Evolutionary conservation across 306 rosid genomes (phyloP).

Genomic region (Sicyos edulis): DNA sequence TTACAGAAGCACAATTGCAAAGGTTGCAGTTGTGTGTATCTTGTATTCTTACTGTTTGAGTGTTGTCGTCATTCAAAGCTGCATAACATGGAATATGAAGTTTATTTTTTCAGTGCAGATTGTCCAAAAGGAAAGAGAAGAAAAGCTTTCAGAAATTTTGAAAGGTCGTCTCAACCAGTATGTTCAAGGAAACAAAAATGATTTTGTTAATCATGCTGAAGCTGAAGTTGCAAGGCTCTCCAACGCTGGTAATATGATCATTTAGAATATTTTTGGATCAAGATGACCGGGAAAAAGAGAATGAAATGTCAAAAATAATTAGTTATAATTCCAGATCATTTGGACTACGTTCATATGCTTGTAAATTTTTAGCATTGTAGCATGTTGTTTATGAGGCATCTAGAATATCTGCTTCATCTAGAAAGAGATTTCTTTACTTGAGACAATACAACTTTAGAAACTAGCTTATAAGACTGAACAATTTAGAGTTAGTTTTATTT

Average conservation of each 20-base stretch:
- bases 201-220: constrained; percentile 54
- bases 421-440: too few relatives aligned
- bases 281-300: not conserved
- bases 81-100: constrained; percentile 25
- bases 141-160: constrained; percentile 65
- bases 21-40: not conserved
- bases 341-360: not conserved
- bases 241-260: constrained; percentile 59
- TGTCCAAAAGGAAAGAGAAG: constrained; percentile 95
- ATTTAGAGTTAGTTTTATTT: not conserved
- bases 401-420: not conserved
- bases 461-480: too few relatives aligned
- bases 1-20: not conserved
- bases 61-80: constrained; percentile 20
- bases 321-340: not conserved
- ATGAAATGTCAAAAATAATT: not conserved
- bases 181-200: constrained; percentile 77
- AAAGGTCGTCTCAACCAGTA: constrained; percentile 71
- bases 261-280: not conserved
- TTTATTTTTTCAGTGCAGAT: constrained; percentile 41
- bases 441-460: too few relatives aligned
- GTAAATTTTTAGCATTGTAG: not conserved
- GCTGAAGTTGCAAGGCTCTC: constrained; percentile 85
- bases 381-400: constrained; percentile 4
- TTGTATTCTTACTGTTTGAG: not conserved